Conservation (phyloP, 2,329 filamentous ascomycete species). For the Colletotrichum spinosum region DNA sequence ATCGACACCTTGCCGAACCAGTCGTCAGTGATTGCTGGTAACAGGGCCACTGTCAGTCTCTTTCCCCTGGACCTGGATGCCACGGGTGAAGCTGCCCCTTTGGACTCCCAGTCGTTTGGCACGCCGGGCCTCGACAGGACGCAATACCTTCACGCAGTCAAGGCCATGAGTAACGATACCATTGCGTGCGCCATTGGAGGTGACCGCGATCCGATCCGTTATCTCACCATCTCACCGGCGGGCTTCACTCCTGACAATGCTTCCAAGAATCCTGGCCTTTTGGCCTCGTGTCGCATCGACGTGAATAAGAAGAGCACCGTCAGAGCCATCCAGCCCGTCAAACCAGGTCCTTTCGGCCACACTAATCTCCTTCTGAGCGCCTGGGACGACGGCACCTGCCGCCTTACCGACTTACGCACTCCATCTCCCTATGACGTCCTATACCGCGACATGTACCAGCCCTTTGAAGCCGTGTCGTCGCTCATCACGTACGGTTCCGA, state of each 20-base stretch:
- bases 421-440: conserved; percentile 58
- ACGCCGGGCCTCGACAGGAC: conserved; percentile 37
- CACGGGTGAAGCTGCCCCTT: background rate
- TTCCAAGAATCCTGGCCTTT: conserved; percentile 46
- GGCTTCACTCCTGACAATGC: conserved; percentile 54
- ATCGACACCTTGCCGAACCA: conserved; percentile 32
- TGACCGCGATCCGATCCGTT: conserved; percentile 55
- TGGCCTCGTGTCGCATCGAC: conserved; percentile 43
- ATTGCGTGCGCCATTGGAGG: conserved; percentile 60
- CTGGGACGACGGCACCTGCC: conserved; percentile 65
- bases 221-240: conserved; percentile 58
- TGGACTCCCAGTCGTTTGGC: conserved; percentile 29
- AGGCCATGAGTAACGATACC: conserved; percentile 58
- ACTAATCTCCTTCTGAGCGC: conserved; percentile 60
- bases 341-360: conserved; percentile 43
- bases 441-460: conserved; percentile 66
- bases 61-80: conserved; percentile 33
- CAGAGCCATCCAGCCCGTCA: conserved; percentile 59
- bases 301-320: conserved; percentile 52
- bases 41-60: conserved; percentile 35
- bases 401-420: conserved; percentile 57
- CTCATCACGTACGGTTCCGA: conserved; percentile 63
- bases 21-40: conserved; percentile 34
- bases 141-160: conserved; percentile 48
- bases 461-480: conserved; percentile 57